Base-by-base conservation (phyloP, 2,329 filamentous ascomycete species). In the Sporothrix brunneoviolacea region DNA sequence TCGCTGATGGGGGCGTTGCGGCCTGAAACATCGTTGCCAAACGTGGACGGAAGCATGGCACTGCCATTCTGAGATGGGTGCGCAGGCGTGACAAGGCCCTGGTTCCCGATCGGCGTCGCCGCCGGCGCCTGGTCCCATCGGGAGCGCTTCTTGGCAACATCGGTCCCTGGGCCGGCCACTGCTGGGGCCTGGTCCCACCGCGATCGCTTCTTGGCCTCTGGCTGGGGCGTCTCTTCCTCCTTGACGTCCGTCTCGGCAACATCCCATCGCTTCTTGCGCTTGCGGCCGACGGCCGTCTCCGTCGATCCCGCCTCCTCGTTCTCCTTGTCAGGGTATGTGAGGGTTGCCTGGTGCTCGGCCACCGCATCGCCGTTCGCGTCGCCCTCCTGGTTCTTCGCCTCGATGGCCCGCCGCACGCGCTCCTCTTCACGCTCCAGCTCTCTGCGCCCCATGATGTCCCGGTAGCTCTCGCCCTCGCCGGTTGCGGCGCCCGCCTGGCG, bases 261-360 rank as follows among this genome's bases (percentile, higher is more conserved):
- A 67, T 96, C 91, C 93, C 93, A 98, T 68, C 93, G 82, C 75
- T 94, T 89, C 77, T 95, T 96, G 62, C 91, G 82, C 76, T 93
- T 93, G 54, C 84, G 80, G 30, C 82, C 80, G 21, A 79, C 72
- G 8, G 76, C 69, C 56, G 77, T 74, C 60, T 85, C 79, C 43
- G 86, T 77, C 46, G 85, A 78, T 40, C 83, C 84, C 54, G 79
- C 76, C 48, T 91, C 86, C 38, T 74, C 76, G 55, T 85, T 87
- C 64, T 91, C 86, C 65, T 89, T 86, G 44, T 68, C 83, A 44
- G 84, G 75, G 46, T 86, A 77, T 61, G 84, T 83, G n/a, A 97
- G 76, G 6, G 82, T 89, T 22, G 91, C 80, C 64, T 83, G 70
- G 63, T 91, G 82, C 54, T 89, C 83, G 28, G 76, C 68, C 13